Percentiles rank a stretch among this genome's conserved stretches.
phyloP scores from a whole-genome alignment of 192 early-diverging fungal species.

The Coemansia sp. region DNA sequence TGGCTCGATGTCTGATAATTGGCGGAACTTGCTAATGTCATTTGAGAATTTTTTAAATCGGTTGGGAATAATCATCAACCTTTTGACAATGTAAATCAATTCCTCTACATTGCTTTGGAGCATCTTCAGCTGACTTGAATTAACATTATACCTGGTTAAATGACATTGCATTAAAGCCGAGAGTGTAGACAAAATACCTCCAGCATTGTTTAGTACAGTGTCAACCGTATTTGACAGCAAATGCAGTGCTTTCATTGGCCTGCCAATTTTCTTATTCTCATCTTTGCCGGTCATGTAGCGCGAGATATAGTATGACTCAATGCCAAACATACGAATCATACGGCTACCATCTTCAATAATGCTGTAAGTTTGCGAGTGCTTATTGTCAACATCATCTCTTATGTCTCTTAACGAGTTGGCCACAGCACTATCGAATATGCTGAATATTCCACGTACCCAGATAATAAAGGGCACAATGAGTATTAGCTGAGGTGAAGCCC shows the following conservation, averaged over 20 bases:
- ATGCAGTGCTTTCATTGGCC: conserved; percentile 61
- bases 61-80: neutral
- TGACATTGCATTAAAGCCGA: conserved; percentile 26
- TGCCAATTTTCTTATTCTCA: conserved; percentile 60
- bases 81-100: neutral
- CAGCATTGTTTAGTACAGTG: conserved; percentile 50
- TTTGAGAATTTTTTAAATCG: neutral
- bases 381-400: neutral
- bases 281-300: conserved; percentile 63
- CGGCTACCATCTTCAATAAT: conserved; percentile 63
- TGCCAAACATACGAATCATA: conserved; percentile 70
- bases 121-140: neutral
- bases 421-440: neutral
- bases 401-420: neutral
- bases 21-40: conserved; percentile 59
- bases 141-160: neutral
- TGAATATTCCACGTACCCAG: neutral
- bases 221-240: conserved; percentile 60
- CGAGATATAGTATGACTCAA: conserved; percentile 59
- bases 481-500: conserved; percentile 22
- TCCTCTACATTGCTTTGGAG: neutral
- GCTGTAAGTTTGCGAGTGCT: conserved; percentile 7
- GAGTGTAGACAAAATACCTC: conserved; percentile 20
- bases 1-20: conserved; percentile 59
- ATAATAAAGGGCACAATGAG: conserved; percentile 17